Evolutionary conservation across 1,284 basidiomycete species (phyloP).

Genomic region (Athelia sp.): DNA sequence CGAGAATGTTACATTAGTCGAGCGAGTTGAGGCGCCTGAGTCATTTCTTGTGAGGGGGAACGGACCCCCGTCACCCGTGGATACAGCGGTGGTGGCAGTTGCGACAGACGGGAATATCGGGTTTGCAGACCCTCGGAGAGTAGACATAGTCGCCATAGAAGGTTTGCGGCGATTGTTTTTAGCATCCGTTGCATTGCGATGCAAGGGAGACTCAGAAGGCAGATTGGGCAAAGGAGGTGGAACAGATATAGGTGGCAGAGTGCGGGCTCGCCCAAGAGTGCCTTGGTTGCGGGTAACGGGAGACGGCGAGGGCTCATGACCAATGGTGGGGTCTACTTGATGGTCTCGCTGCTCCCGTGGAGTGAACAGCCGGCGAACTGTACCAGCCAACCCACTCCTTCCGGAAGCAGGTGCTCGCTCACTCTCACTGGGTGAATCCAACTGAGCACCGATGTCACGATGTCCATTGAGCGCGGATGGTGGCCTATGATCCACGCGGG

Average conservation of each 20-base stretch:
- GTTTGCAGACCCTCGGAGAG: constrained; percentile 40
- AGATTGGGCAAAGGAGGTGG: constrained; percentile 55
- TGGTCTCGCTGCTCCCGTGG: constrained; percentile 47
- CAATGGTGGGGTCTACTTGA: constrained; percentile 14
- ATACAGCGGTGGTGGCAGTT: constrained; percentile 65
- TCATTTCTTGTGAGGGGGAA: constrained; percentile 39
- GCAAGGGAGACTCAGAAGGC: constrained; percentile 49
- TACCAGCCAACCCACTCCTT: constrained; percentile 6
- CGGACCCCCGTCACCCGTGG: constrained; percentile 33
- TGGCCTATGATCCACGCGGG: constrained; percentile 16
- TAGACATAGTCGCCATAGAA: constrained; percentile 44
- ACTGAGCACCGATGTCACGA: constrained; percentile 21
- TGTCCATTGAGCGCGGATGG: constrained; percentile 19
- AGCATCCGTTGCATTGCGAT: constrained; percentile 24
- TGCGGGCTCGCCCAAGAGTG: constrained; percentile 29
- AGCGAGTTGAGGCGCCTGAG: constrained; percentile 35
- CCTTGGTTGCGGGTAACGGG: constrained; percentile 41
- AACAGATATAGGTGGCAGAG: constrained; percentile 43
- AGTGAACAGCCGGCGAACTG: constrained; percentile 41
- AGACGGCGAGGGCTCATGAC: constrained; percentile 62
- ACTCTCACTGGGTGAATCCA: constrained; percentile 26
- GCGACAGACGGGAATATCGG: constrained; percentile 39
- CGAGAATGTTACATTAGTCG: constrained; percentile 54
- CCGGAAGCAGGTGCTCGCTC: constrained; percentile 20
- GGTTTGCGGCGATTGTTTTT: constrained; percentile 36